phyloP scores from a whole-genome alignment of 1,139 yeast species.

The Sugiyamaella neomexicana region DNA sequence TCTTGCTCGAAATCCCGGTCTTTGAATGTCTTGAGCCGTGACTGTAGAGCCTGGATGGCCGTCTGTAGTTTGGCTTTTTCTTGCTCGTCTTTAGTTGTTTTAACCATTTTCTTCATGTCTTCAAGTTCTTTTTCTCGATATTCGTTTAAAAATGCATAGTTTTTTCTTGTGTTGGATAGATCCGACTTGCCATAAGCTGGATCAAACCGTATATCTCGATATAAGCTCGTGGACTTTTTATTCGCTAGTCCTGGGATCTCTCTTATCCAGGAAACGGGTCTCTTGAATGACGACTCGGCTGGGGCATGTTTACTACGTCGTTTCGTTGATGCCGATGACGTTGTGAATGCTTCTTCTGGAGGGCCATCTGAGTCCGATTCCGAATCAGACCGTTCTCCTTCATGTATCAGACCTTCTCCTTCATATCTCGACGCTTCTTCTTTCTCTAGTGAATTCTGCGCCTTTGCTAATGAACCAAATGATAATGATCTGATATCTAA shows the following conservation, averaged over 20 bases:
- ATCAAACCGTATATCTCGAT: slow-evolving; percentile 85
- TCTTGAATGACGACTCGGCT: slow-evolving; percentile 66
- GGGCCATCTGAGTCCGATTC: slow-evolving; percentile 29
- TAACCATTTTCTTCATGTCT: slow-evolving; percentile 57
- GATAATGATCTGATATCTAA: slow-evolving; percentile 50
- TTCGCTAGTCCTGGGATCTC: slow-evolving; percentile 69
- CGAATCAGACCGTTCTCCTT: slow-evolving; percentile 20
- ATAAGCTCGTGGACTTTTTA: slow-evolving; percentile 46
- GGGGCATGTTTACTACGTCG: slow-evolving; percentile 71
- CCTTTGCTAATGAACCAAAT: slow-evolving; percentile 59
- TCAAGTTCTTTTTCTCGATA: slow-evolving; percentile 72
- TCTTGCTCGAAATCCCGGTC: slow-evolving; percentile 72
- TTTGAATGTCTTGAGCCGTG: slow-evolving; percentile 74
- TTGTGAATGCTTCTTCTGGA: slow-evolving; percentile 28
- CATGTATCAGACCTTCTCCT: too few species aligned
- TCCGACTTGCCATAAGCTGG: slow-evolving; percentile 86
- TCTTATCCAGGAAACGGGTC: slow-evolving; percentile 67
- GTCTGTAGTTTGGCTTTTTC: slow-evolving; percentile 54
- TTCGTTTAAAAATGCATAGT: slow-evolving; percentile 82
- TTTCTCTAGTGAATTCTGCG: slow-evolving; percentile 51
- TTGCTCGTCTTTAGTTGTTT: slow-evolving; percentile 54
- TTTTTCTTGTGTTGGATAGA: slow-evolving; percentile 57
- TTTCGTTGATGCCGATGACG: slow-evolving; percentile 20
- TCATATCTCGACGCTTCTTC: slow-evolving; percentile 30
- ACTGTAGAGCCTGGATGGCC: slow-evolving; percentile 54